These are phyloP conservation scores for Mycothermus thermophilus DNA, from an alignment of 495 filamentous ascomycete genomes.

Conservation along the genomic window DNA sequence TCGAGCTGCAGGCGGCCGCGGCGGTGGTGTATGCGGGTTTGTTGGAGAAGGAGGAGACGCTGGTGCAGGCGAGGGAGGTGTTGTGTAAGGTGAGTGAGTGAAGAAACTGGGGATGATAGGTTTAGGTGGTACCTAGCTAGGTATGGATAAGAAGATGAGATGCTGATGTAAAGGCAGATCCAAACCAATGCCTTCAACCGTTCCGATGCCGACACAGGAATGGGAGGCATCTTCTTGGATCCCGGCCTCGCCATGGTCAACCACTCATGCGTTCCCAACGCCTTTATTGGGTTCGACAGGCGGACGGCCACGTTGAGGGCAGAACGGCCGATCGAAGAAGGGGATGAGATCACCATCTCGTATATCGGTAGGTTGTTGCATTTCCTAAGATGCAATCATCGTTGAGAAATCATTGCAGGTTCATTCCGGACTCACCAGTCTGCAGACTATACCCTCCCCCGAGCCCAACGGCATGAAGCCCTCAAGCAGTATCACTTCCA, in stretches of 20 bases:
- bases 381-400: too few species aligned
- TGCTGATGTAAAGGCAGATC: constrained; percentile 18
- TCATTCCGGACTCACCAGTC: too few species aligned
- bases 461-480: constrained; percentile 16
- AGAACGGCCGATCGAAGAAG: constrained; percentile 23
- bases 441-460: constrained; percentile 23
- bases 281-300: constrained; percentile 32
- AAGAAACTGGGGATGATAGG: too few species aligned
- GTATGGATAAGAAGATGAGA: too few species aligned
- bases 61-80: constrained; percentile 23
- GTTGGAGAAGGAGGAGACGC: constrained; percentile 11
- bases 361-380: constrained; percentile 36
- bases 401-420: too few species aligned
- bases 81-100: constrained; percentile 26
- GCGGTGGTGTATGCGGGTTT: constrained; percentile 26
- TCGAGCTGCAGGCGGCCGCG: constrained; percentile 33
- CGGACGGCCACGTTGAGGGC: constrained; percentile 29
- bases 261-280: constrained; percentile 41
- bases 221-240: constrained; percentile 30
- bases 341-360: constrained; percentile 36
- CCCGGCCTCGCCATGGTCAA: constrained; percentile 36
- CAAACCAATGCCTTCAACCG: constrained; percentile 36
- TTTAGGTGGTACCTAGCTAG: too few species aligned
- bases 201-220: constrained; percentile 23
- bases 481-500: constrained; percentile 30